These are phyloP conservation scores for Histomonas meleagridis DNA, from an alignment of 208 protist species.

Conservation along the genomic window DNA sequence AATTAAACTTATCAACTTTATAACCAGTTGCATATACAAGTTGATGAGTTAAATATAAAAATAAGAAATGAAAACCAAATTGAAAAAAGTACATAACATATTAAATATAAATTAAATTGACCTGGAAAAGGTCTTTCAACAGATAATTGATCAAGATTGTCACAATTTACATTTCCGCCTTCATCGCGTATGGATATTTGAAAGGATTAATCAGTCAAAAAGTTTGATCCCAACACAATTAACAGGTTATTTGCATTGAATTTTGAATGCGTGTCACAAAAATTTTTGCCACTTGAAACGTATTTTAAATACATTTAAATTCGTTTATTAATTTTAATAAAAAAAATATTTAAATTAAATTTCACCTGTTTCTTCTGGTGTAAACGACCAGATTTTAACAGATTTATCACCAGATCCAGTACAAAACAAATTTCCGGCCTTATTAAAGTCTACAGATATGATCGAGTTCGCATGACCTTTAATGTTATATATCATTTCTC, in stretches of 20 bases:
- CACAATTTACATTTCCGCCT: too few relatives aligned
- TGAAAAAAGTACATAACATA: neutral
- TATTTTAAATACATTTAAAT: too few relatives aligned
- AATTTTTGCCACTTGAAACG: too few relatives aligned
- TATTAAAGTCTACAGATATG: neutral
- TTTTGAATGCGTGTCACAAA: too few relatives aligned
- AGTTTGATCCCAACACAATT: too few relatives aligned
- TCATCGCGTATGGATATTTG: too few relatives aligned
- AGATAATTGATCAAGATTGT: too few relatives aligned
- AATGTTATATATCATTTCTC: neutral
- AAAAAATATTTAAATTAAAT: neutral
- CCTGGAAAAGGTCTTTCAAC: neutral
- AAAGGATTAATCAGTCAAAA: too few relatives aligned
- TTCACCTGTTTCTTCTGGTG: neutral
- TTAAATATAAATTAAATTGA: neutral
- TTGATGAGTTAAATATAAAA: neutral
- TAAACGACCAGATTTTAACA: neutral
- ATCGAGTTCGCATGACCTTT: neutral
- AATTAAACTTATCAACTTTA: neutral
- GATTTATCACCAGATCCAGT: neutral
- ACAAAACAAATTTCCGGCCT: neutral
- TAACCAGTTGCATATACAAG: neutral
- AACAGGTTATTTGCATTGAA: too few relatives aligned
- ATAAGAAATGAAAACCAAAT: neutral
- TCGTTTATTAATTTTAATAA: too few relatives aligned